Base-by-base conservation (phyloP, 2,329 filamentous ascomycete genomes). In the Fusarium oligoseptatum region DNA sequence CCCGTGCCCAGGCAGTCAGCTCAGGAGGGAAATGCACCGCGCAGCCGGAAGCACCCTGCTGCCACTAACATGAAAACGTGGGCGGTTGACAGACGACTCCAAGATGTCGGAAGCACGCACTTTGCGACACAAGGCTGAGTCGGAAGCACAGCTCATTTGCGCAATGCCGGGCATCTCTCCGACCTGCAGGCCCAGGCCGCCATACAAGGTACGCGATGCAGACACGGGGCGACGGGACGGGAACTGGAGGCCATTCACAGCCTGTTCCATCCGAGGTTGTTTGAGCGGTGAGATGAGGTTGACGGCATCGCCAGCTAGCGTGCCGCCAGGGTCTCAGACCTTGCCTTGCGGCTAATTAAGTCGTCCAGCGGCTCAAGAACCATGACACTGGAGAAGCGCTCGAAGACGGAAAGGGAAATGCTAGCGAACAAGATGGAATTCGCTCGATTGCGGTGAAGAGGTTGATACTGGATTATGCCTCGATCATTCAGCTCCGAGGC, bases 281-380 rank as follows among this genome's bases (percentile, higher is more conserved):
- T 41, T 57, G 65, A 69, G 74, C 74, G 74, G 74, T 76, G 74
- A 77, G 74, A 75, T 71, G 66, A 73, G 52, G 68, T 76, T 67
- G 72, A 66, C 41, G 66, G 27, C 74, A 65, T 76, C 60, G 74
- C 34, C 60, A 39, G 56, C 37, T 76, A 76, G 71, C 68, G 67
- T 48, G 52, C 43, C 65, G 65, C 62, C 71, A 66, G 66, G 71
- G 57, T 66, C 70, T 72, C 64, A 60, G 63, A 73, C 66, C 73
- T 72, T 72, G 50, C 60, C 20, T 34, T 73, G 73, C 73, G 68
- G 73, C 68, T 76, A 72, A 70, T 70, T 67, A 58, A 45, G 43
- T 24, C 64, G 65, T 64, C 64, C 57, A 50, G 68, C 71, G 65
- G 63, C 64, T 76, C 52, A 37, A 64, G 63, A 56, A 37, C 43